Base-by-base conservation (phyloP, 2,329 filamentous ascomycete species). In the Didymella pomorum region DNA sequence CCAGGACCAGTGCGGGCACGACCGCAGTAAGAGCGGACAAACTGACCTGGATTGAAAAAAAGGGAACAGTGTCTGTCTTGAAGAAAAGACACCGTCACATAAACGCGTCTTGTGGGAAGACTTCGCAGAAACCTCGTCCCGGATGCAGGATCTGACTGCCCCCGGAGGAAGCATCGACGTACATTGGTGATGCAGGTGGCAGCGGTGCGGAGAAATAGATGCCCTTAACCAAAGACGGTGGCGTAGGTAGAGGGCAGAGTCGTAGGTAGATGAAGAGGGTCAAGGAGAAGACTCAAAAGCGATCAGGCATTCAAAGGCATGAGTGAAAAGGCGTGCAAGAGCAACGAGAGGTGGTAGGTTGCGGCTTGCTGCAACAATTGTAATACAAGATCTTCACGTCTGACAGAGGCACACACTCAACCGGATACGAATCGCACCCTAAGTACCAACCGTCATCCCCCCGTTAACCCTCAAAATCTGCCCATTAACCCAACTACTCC, bases 381-480 rank as follows among this genome's bases (percentile, higher is more conserved):
- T n/a, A n/a, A n/a, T n/a, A n/a, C 25, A 26, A 26, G 25, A 26
- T 26, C 25, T 26, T 26, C 8, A 26, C 25, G 8, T 8, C 25
- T 26, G 25, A 26, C 25, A 26, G 9, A 35, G 23, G 11, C 18
- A 18, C 23, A 18, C 9, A 31, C 20, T n/a, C 3, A 6, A 25
- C 10, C 8, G 11, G 3, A 23, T 20, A n/a, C 16, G 25, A n/a
- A 10, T 12, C 10, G 12, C 7, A 2, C 16, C n/a, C 14, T 43
- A 55, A 7, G 28, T 43, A 20, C 62, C 60, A 12, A 70, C 58
- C 7, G 63, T 65, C 66, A 71, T 68, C 0, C 70, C 70, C 6
- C 69, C 72, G 56, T 74, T 73, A 2, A 66, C 66, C 48, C 64
- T 64, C 25, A 71, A n/a, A 35, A 66, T 61, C 65, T 72, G 70